Evolutionary conservation across 2,329 filamentous ascomycete species (phyloP), one percentile per base, ranked within the genome.

Genomic region (Dryadomyces sulphureus): DNA sequence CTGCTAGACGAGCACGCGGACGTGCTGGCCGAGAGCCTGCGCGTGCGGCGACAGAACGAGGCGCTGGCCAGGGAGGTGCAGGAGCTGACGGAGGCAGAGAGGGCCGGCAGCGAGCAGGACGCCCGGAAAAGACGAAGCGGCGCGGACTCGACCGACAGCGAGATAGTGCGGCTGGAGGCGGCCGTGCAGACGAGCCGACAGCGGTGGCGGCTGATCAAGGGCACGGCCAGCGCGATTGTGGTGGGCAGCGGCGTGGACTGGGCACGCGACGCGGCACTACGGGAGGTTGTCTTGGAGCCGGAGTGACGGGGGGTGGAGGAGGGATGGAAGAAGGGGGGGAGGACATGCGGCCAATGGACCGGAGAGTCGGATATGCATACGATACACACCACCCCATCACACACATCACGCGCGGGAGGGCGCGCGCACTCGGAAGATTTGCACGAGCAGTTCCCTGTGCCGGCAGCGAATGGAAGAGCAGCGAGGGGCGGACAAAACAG

Each of bases 191-290:
- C 66, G 20, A 81, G 77, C 58, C 75, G 75, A 50, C 76, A 78
- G 53, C 73, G 73, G 56, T 86, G 80, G 79, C 77, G 77, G 55
- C 77, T 81, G 19, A 75, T 90, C 60, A 92, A 90, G 64, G 83
- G 77, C 21, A 76, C 87, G 38, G 72, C 83, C n/a, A 84, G 82
- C 56, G 85, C 82, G 17, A 72, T 88, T 46, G 74, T 94, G 41
- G 84, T 78, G 5, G 85, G 84, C 3, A 93, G 86, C 60, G 87
- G 87, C 41, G 69, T 92, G 45, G 79, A 93, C 57, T 94, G 87
- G 87, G 78, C 77, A 12, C 67, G 73, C 36, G 79, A 93, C 60
- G 71, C 78, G 44, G 69, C 68, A 49, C 64, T 94, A 50, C 69
- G 75, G 48, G 74, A 77, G 43, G 68, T 90, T 50, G 85, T 94